A percentile compares a stretch with the other conserved stretches of the same genome.
Evolutionary conservation across 176 grass and related monocot genomes (phyloP).

Genomic region (Oropetium thomaeum): DNA sequence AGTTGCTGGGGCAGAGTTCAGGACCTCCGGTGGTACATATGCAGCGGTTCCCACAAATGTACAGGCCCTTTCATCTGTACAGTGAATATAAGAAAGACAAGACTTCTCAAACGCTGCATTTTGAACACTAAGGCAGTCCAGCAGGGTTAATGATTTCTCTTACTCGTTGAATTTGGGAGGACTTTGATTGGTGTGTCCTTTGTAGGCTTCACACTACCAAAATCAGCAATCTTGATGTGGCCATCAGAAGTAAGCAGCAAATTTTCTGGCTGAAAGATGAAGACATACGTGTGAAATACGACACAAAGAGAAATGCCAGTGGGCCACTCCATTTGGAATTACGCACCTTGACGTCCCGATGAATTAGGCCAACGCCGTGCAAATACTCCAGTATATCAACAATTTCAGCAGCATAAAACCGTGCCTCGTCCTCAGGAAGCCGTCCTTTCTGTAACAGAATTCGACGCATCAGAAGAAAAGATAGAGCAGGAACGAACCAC

Average conservation of each 20-base stretch:
- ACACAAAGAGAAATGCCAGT: neutral
- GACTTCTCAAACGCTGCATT: neutral
- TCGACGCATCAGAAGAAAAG: neutral
- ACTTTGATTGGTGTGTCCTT: conserved; percentile 70
- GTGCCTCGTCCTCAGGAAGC: conserved; percentile 66
- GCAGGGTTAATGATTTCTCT: conserved; percentile 14
- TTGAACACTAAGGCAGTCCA: neutral
- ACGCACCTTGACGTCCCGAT: conserved; percentile 85
- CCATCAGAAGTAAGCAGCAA: conserved; percentile 85
- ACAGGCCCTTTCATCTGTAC: conserved; percentile 84
- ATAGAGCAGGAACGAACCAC: neutral
- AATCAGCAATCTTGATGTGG: conserved; percentile 96
- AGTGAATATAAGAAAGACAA: conserved; percentile 7
- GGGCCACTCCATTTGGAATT: neutral
- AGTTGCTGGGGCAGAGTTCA: conserved; percentile 91
- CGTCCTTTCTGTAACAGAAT: conserved; percentile 60
- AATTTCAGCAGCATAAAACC: conserved; percentile 90
- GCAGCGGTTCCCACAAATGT: conserved; percentile 98
- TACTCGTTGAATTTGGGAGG: conserved; percentile 93
- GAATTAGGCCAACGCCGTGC: conserved; percentile 78
- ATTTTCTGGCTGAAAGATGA: conserved; percentile 87
- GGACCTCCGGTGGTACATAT: conserved; percentile 94
- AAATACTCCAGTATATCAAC: conserved; percentile 91
- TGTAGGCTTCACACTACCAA: conserved; percentile 96
- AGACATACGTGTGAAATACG: neutral